Base-by-base conservation (phyloP, 1,139 yeast genomes). In the Kodamaea plutei region DNA sequence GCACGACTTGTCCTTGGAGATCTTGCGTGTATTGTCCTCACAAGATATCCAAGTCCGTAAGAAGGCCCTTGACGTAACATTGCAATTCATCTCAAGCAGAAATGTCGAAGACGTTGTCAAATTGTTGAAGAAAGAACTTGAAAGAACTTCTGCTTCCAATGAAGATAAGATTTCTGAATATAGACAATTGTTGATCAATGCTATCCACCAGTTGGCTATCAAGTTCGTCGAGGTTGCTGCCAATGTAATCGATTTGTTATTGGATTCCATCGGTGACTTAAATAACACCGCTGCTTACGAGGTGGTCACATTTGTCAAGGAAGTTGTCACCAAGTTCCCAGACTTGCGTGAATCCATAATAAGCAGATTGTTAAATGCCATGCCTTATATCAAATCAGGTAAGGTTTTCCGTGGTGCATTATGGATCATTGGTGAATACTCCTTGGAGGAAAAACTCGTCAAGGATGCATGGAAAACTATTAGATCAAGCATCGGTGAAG, bases 401-500 rank as follows among this genome's bases (percentile, higher is more conserved):
- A 87, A 87, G 50, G 96, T 91, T 12, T 84, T 79, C 63, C 80
- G 97, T 47, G 95, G 96, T 25, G 87, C 95, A 1, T 67, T 93
- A 37, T 93, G 99, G 99, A 81, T 91, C 31, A 64, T 93, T 48
- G 98, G 98, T 58, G 98, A 93, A 59, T 91, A 88, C 58, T 70
- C 91, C 23, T 54, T 72, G 33, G 84, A 80, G 34, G 89, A 81
- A 45, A 61, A 71, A 24, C 84, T 84, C 37, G 79, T 91, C 36
- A 85, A 84, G 56, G 76, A 72, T 23, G 80, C 95, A 6, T 93
- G 98, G 98, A 81, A 76, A 48, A 84, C 77, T 44, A 78, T 93
- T 43, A 80, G 96, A 55, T 59, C 76, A 25, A 78, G 85, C 44
- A 67, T 93, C 41, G 98, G 98, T 36, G 96, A 89, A 53, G 78